Percentiles rank a stretch among this genome's conserved stretches.
Conservation (phyloP, 2,329 filamentous ascomycete genomes). For the Fusarium metavorans region DNA sequence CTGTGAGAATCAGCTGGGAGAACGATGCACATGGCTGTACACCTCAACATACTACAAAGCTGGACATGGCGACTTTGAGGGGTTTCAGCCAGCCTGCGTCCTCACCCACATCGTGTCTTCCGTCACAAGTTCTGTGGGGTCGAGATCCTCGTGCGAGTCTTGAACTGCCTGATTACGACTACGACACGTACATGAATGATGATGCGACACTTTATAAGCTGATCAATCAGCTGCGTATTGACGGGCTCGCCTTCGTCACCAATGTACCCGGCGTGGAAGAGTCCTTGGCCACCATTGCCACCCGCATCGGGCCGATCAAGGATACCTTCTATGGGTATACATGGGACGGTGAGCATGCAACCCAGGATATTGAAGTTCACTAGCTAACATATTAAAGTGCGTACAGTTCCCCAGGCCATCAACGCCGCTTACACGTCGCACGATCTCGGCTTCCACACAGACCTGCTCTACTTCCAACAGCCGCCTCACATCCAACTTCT, state of each 20-base stretch:
- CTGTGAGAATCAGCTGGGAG: neutral
- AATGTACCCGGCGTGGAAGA: neutral
- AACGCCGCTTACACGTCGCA: constrained; percentile 2
- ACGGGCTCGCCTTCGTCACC: neutral
- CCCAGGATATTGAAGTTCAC: too few relatives aligned
- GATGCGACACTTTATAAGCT: neutral
- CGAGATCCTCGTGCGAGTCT: neutral
- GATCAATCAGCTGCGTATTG: neutral
- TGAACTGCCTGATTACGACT: neutral
- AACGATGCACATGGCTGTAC: neutral
- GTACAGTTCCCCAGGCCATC: neutral
- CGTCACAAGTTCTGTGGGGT: neutral
- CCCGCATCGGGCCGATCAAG: neutral
- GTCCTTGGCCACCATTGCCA: neutral
- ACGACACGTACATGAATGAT: neutral
- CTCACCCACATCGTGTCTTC: neutral
- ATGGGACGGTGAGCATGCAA: neutral
- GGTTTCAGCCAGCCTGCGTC: neutral
- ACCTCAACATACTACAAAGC: neutral
- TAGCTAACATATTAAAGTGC: neutral
- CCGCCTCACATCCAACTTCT: neutral
- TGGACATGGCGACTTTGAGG: neutral
- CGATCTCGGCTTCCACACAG: constrained; percentile 3
- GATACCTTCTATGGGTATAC: constrained; percentile 7
- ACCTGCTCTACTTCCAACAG: constrained; percentile 4